A percentile compares a stretch with the other conserved stretches of the same genome.
phyloP scores from a whole-genome alignment of 148 eudicot species.

The Vaccinium darrowii region DNA sequence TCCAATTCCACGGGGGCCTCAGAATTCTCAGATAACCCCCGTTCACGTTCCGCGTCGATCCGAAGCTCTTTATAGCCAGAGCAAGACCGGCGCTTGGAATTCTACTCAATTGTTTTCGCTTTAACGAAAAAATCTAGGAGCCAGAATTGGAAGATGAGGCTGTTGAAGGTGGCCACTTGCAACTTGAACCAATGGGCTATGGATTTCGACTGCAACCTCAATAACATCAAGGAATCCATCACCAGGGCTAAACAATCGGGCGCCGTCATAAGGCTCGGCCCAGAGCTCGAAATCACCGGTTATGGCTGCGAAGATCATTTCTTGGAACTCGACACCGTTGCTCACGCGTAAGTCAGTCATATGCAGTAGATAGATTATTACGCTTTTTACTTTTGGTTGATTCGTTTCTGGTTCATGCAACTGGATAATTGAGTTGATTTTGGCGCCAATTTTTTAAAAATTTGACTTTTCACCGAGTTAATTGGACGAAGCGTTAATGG shows the following conservation, averaged over 20 bases:
- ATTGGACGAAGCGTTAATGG: too few species aligned
- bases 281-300: constrained; percentile 96
- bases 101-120: not conserved
- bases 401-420: not conserved
- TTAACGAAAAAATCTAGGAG: not conserved
- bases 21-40: too few species aligned
- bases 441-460: not conserved
- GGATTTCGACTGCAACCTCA: constrained; percentile 85
- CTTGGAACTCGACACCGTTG: constrained; percentile 79
- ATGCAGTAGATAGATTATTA: not conserved
- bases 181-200: constrained; percentile 99
- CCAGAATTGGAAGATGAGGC: constrained; percentile 56
- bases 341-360: constrained; percentile 58
- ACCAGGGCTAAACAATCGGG: constrained; percentile 60
- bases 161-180: constrained; percentile 89
- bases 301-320: constrained; percentile 98
- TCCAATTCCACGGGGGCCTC: too few species aligned
- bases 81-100: too few species aligned
- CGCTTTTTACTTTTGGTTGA: not conserved
- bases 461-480: not conserved
- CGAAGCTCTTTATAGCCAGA: too few species aligned
- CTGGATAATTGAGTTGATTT: not conserved
- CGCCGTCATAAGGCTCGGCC: constrained; percentile 86
- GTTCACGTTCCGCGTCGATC: too few species aligned
- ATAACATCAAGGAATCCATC: constrained; percentile 77